phyloP scores from a whole-genome alignment of 2,329 filamentous ascomycete species.

The Apiospora kogelbergensis region DNA sequence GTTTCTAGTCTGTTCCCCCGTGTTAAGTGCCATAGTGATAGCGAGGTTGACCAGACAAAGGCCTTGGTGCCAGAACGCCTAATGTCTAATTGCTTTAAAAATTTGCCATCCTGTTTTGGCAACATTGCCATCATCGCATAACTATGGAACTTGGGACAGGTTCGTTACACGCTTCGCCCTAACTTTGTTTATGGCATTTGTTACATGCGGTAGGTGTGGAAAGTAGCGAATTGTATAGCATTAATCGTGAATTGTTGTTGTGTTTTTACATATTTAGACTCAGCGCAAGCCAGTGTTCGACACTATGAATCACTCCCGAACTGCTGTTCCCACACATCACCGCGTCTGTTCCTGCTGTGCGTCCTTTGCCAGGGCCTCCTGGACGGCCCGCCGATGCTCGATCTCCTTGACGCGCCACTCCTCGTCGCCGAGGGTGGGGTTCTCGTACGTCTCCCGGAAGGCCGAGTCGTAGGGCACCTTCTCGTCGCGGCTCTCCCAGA shows the following conservation, averaged over 20 bases:
- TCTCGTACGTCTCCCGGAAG: conserved; percentile 43
- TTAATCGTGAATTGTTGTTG: neutral
- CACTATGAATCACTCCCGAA: neutral
- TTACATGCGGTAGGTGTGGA: too few species aligned
- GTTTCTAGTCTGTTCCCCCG: too few species aligned
- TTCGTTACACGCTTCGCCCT: too few species aligned
- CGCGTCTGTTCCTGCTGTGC: neutral
- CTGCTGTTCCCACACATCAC: neutral
- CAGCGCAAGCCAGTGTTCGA: neutral
- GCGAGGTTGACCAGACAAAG: too few species aligned
- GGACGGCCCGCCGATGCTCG: conserved; percentile 22
- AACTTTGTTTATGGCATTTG: too few species aligned
- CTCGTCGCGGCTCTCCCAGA: conserved; percentile 76
- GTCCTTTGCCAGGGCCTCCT: conserved; percentile 19
- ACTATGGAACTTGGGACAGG: too few species aligned
- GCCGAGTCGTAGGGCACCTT: conserved; percentile 51
- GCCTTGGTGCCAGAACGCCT: too few species aligned
- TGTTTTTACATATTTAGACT: neutral
- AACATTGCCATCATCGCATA: too few species aligned
- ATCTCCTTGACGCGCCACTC: conserved; percentile 41
- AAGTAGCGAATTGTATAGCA: neutral
- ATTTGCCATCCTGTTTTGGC: too few species aligned
- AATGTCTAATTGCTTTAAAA: too few species aligned
- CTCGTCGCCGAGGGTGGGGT: conserved; percentile 39
- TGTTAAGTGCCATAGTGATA: too few species aligned